Evolutionary conservation across 495 filamentous ascomycete species (phyloP).

Genomic region (Penicillium cosmopolitanum): DNA sequence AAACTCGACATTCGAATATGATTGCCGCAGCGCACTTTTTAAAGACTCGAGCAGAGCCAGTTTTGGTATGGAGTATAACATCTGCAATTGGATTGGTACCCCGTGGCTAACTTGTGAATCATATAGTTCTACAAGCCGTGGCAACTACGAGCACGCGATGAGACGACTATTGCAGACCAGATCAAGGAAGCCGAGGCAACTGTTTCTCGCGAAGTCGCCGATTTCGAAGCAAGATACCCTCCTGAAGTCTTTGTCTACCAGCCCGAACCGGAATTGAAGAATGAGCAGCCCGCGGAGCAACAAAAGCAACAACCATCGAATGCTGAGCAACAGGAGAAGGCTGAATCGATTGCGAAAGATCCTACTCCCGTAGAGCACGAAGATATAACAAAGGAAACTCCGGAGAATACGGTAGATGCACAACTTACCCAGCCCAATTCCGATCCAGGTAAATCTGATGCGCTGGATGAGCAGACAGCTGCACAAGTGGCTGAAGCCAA

Average conservation of each 20-base stretch:
- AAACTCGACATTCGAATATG: constrained; percentile 72
- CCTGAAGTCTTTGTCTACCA: constrained; percentile 24
- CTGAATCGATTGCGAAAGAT: constrained; percentile 6
- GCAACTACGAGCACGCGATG: constrained; percentile 67
- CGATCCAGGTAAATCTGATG: constrained; percentile 23
- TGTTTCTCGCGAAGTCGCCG: constrained; percentile 54
- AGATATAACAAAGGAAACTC: constrained; percentile 22
- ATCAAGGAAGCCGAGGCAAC: constrained; percentile 57
- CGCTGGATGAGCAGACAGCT: constrained; percentile 12
- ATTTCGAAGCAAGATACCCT: constrained; percentile 48
- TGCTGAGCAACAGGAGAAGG: background rate
- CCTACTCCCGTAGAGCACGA: constrained; percentile 21
- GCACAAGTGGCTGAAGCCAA: constrained; percentile 23
- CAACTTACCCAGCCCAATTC: constrained; percentile 29
- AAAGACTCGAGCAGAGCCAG: constrained; percentile 72
- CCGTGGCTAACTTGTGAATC: constrained; percentile 20
- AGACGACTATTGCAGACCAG: constrained; percentile 63
- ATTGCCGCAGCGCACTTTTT: constrained; percentile 75
- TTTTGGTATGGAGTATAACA: constrained; percentile 63
- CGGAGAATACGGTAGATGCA: constrained; percentile 33
- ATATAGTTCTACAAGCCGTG: constrained; percentile 87
- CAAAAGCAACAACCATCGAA: constrained; percentile 3
- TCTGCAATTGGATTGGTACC: no score
- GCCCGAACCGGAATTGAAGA: constrained; percentile 17
- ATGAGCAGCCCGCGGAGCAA: constrained; percentile 12